Evolutionary conservation across 306 rosid species (phyloP), one percentile per base, ranked within the genome.

Genomic region (Leucaena leucocephala): DNA sequence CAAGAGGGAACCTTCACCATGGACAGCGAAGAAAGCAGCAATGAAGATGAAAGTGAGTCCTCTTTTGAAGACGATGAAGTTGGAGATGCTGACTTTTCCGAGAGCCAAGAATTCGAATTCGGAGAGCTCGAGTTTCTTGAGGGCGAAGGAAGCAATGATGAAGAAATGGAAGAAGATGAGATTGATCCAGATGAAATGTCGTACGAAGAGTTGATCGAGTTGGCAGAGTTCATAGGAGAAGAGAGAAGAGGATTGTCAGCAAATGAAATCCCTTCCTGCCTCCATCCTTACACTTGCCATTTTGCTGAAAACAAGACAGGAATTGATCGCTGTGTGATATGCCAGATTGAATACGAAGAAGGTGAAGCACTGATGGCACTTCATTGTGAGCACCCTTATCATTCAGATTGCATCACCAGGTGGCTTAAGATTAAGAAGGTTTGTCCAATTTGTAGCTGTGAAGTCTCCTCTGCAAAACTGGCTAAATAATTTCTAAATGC

Each of bases 401-500:
- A 94, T 85, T 15, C 78, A 38, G 93, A 87, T 42, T 94, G 98
- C 82, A 91, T 94, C 71, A 83, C 68, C 82, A 81, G 82, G 46
- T 94, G 98, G 97, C 97, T 92, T 91, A 90, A 89, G 65, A 78
- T 91, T 65, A 94, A 88, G 81, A 94, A 84, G 78, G 85, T 83
- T 74, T 94, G 98, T 83, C 98, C 98, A 33, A 94, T 94, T 13
- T 94, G 98, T 76, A 74, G 81, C 87, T 83, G 75, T 63, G 93
- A 90, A 86, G 87, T 90, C 79, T 79, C 86, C 52, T 75, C 85
- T 44, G 76, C 87, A 21, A 84, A 84, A 15, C 27, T 55, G 7
- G 16, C 79, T 71, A 77, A 74, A 8, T 44, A 15, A 17, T 68
- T 13, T 67, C 7, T 10, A 5, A 52, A 54, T 33, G 71, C 4